Evolutionary conservation across 2,329 filamentous ascomycete species (phyloP).

Genomic region (Pseudofabraea citricarpa): DNA sequence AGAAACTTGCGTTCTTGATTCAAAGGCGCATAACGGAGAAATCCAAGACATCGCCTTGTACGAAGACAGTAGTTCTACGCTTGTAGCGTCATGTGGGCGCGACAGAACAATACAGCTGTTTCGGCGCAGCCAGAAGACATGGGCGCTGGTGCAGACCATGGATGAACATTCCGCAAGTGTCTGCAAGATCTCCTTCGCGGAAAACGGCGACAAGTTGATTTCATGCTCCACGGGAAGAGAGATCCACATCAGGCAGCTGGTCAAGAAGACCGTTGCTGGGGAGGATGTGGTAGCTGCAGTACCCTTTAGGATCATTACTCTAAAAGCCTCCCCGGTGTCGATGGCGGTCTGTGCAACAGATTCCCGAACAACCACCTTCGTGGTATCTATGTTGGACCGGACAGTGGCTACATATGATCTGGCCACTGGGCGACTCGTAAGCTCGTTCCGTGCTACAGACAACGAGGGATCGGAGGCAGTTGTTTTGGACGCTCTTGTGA

Average conservation of each 20-base stretch:
- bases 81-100: conserved; percentile 79
- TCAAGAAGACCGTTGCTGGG: conserved; percentile 59
- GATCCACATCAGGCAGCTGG: conserved; percentile 74
- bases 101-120: conserved; percentile 96
- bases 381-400: conserved; percentile 56
- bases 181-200: conserved; percentile 68
- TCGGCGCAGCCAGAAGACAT: conserved; percentile 47
- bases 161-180: conserved; percentile 89
- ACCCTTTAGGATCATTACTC: conserved; percentile 68
- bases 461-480: conserved; percentile 76
- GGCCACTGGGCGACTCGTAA: conserved; percentile 62
- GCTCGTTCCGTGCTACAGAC: conserved; percentile 79
- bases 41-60: conserved; percentile 77
- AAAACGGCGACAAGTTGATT: conserved; percentile 62
- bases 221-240: conserved; percentile 89
- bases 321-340: conserved; percentile 83
- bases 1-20: conserved; percentile 59
- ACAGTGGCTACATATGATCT: conserved; percentile 59
- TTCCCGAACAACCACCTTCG: conserved; percentile 39
- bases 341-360: conserved; percentile 67
- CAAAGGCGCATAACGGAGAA: conserved; percentile 82
- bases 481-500: conserved; percentile 72
- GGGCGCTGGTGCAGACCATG: conserved; percentile 84
- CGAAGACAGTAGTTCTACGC: conserved; percentile 52
- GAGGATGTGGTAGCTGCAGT: conserved; percentile 69